Evolutionary conservation across 371 early-diverging fungal genomes (phyloP).

Genomic region (Apophysomyces variabilis): DNA sequence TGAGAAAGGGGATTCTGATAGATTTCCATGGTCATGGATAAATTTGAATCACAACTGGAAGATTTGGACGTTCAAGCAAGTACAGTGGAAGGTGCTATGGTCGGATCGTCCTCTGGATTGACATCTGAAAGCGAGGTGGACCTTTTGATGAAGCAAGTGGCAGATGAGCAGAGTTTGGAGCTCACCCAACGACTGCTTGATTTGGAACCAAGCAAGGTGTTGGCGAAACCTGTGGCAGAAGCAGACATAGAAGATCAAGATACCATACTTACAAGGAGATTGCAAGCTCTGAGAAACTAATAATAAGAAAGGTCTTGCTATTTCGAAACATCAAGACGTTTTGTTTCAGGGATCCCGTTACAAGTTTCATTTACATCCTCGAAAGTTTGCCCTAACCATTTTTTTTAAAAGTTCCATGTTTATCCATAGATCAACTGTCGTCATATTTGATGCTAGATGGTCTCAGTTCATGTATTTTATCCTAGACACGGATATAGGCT

Average conservation of each 20-base stretch:
- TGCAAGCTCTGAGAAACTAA: slow-evolving; percentile 42
- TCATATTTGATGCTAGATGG: no score
- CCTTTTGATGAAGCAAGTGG: slow-evolving; percentile 89
- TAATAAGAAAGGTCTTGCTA: no score
- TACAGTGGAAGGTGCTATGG: slow-evolving; percentile 92
- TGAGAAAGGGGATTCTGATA: slow-evolving; percentile 19
- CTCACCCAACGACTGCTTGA: slow-evolving; percentile 66
- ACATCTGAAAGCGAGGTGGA: slow-evolving; percentile 93
- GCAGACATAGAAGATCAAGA: slow-evolving; percentile 28
- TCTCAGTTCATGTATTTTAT: no score
- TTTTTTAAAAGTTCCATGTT: no score
- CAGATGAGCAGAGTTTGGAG: slow-evolving; percentile 93
- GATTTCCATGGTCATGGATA: slow-evolving; percentile 94
- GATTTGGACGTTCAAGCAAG: slow-evolving; percentile 92
- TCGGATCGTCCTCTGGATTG: slow-evolving; percentile 79
- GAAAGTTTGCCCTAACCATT: no score
- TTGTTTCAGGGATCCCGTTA: no score
- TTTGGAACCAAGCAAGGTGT: slow-evolving; percentile 50
- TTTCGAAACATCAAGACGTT: no score
- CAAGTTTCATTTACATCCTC: no score
- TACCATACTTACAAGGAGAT: slow-evolving; percentile 35
- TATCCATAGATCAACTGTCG: no score
- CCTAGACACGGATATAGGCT: no score
- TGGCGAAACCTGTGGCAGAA: slow-evolving; percentile 30
- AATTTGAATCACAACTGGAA: slow-evolving; percentile 92